Base-by-base conservation (phyloP, 306 rosid genomes). In the Pyrus pyrifolia region DNA sequence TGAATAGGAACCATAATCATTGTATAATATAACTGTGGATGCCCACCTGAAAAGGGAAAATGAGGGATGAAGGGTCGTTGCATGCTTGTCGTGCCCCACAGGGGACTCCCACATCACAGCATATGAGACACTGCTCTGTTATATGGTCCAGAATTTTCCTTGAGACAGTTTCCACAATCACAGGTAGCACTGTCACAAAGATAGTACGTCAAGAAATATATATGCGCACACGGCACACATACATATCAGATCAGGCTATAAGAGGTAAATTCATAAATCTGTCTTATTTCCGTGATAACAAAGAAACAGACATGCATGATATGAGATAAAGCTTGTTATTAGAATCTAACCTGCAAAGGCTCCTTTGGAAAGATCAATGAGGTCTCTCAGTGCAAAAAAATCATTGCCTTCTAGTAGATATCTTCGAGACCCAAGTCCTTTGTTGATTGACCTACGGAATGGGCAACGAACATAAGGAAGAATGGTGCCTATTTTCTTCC, bases 301-400 rank as follows among this genome's bases (percentile, higher is more conserved):
- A 53, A 14, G 15, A 40, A 51, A 40, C 11, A 19, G 74, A 70
- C 35, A 69, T 40, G 4, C 29, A 66, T 31, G 74, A 67, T 75
- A 68, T 44, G 38, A 67, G 22, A 76, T 38, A 61, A 70, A 78
- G 25, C 66, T 44, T 59, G 72, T 57, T 59, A 79, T 44, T 58
- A 76, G 72, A 83, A 76, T 42, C 92, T 78, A 71, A 96, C 99
- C 99, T 61, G 99, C 90, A 89, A 96, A 96, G 79, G 96, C 88
- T 83, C 99, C 99, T 83, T 84, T 96, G 70, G 99, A 96, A 82
- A 96, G 98, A 85, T 96, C 99, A 86, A 96, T 86, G 78, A 96
- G 93, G 84, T 96, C 99, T 88, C 92, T 89, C 58, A 92, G 87
- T 53, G 99, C 92, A 85, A 96, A 96, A 86, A 96, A 96, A 83